Evolutionary conservation across 1,139 yeast genomes (phyloP).

Genomic region (Protomyces gravidus): DNA sequence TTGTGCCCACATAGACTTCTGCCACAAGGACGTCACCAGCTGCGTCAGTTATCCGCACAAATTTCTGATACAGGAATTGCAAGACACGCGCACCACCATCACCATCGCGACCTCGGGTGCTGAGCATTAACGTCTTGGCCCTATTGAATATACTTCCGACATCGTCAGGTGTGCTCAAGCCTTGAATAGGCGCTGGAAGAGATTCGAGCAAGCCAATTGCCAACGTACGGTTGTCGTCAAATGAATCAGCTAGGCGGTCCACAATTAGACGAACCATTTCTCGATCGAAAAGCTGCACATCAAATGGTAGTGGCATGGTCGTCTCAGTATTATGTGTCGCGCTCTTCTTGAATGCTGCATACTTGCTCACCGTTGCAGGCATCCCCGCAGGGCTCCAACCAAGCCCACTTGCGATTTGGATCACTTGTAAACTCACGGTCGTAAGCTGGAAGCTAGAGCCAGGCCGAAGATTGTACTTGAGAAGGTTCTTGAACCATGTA

Average conservation of each 20-base stretch:
- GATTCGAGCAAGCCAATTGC: slow-evolving; percentile 54
- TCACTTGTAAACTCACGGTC: slow-evolving; percentile 17
- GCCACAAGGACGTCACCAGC: not conserved
- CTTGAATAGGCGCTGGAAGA: slow-evolving; percentile 38
- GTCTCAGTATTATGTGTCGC: not conserved
- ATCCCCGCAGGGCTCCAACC: slow-evolving; percentile 23
- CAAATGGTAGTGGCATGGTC: slow-evolving; percentile 46
- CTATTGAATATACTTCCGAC: slow-evolving; percentile 37
- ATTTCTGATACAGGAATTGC: slow-evolving; percentile 46
- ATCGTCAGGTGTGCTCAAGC: slow-evolving; percentile 31
- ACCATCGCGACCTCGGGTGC: slow-evolving; percentile 45
- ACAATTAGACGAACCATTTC: slow-evolving; percentile 49
- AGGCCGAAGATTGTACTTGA: slow-evolving; percentile 26
- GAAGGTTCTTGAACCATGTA: slow-evolving; percentile 9
- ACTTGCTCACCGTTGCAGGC: slow-evolving; percentile 7
- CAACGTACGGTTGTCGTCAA: slow-evolving; percentile 64
- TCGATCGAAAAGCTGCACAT: slow-evolving; percentile 45
- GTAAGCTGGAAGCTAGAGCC: slow-evolving; percentile 24
- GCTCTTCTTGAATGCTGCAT: slow-evolving; percentile 3
- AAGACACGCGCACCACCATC: slow-evolving; percentile 71
- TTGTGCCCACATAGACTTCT: not conserved
- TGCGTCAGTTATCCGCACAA: slow-evolving; percentile 1
- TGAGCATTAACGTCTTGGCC: slow-evolving; percentile 34
- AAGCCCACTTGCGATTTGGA: slow-evolving; percentile 14
- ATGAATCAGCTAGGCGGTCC: slow-evolving; percentile 63